Evolutionary conservation across 2,329 filamentous ascomycete species (phyloP).

Genomic region (Ciborinia camelliae): DNA sequence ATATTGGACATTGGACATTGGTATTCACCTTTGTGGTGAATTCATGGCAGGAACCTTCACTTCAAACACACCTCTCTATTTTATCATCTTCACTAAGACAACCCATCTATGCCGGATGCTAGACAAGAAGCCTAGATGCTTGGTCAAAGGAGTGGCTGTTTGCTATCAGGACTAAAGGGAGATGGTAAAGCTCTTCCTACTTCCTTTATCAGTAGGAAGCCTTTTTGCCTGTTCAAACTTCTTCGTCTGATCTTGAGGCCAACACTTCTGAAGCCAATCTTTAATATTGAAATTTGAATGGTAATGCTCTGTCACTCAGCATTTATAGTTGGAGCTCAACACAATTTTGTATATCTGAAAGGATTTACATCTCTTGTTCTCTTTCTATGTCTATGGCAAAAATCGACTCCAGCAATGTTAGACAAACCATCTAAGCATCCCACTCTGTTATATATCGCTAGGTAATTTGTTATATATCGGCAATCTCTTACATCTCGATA

Average conservation of each 20-base stretch:
- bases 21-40: background rate
- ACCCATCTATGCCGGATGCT: rapidly evolving
- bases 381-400: rapidly evolving
- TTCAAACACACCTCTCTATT: background rate
- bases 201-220: background rate
- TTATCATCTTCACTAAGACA: background rate
- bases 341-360: rapidly evolving
- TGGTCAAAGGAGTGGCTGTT: background rate
- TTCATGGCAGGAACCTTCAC: background rate
- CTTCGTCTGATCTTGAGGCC: background rate
- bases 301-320: rapidly evolving
- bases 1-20: background rate
- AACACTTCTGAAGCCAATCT: background rate
- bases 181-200: rapidly evolving
- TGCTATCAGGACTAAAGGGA: background rate
- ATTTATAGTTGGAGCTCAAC: background rate
- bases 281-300: background rate
- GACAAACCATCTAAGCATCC: background rate
- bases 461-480: no score
- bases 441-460: background rate
- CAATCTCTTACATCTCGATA: background rate
- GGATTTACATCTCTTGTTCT: background rate
- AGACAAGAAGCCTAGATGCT: background rate
- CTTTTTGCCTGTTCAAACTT: background rate
- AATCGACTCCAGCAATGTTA: no score